Percentiles rank a stretch among this genome's conserved stretches.
Evolutionary conservation across 1,139 yeast genomes (phyloP).

Genomic region (Candida frijolesensis): DNA sequence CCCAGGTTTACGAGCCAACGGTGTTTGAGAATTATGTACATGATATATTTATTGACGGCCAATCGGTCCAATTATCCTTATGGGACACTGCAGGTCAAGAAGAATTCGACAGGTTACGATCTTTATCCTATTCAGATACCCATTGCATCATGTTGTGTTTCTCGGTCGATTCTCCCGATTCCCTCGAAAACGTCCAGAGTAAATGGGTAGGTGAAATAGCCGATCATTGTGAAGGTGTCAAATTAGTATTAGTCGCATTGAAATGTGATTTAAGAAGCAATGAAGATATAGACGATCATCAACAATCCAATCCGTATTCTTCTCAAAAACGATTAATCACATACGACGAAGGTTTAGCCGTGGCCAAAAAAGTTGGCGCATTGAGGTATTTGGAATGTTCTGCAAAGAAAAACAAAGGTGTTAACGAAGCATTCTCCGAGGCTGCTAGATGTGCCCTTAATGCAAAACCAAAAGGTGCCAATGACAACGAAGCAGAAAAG

Average conservation of each 20-base stretch:
- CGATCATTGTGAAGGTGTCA: slow-evolving; percentile 96
- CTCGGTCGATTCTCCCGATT: slow-evolving; percentile 91
- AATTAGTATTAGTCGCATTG: slow-evolving; percentile 87
- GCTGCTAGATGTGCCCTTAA: slow-evolving; percentile 95
- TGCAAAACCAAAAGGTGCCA: slow-evolving; percentile 82
- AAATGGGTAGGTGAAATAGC: slow-evolving; percentile 98
- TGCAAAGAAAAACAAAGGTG: slow-evolving; percentile 91
- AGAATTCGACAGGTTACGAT: slow-evolving; percentile 66
- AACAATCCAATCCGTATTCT: slow-evolving; percentile 37
- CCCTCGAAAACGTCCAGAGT: slow-evolving; percentile 87
- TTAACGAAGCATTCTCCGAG: slow-evolving; percentile 93
- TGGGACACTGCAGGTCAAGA: slow-evolving; percentile 99
- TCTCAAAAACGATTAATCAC: slow-evolving; percentile 56
- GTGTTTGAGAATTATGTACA: slow-evolving; percentile 97
- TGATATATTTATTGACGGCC: slow-evolving; percentile 94
- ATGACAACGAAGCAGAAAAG: slow-evolving; percentile 49
- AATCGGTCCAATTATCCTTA: slow-evolving; percentile 85
- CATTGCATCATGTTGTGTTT: slow-evolving; percentile 97
- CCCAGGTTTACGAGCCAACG: slow-evolving; percentile 97
- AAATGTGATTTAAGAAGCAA: slow-evolving; percentile 85
- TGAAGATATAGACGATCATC: slow-evolving; percentile 32
- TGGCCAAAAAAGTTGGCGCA: slow-evolving; percentile 85
- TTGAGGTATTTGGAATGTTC: slow-evolving; percentile 88
- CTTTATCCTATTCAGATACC: slow-evolving; percentile 80
- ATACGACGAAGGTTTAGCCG: slow-evolving; percentile 42